Conservation (phyloP, 768 basidiomycete genomes). For the Tulasnella sp. region DNA sequence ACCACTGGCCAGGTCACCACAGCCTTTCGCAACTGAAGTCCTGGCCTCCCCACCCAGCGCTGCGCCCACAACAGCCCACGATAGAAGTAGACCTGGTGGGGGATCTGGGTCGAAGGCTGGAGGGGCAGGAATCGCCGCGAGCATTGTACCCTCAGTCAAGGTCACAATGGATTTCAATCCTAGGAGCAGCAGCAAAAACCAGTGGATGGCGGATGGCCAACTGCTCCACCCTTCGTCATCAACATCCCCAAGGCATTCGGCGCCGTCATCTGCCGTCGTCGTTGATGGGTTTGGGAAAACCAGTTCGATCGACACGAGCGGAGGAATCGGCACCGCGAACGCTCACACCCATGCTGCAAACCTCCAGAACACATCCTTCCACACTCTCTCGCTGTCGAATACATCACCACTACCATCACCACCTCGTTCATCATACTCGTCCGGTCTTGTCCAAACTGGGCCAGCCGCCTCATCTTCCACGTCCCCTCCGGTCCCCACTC, state of each 20-base stretch:
- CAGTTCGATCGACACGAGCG: not conserved
- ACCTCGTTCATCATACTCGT: slow-evolving; percentile 29
- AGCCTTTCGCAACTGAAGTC: slow-evolving; percentile 34
- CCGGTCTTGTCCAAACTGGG: slow-evolving; percentile 26
- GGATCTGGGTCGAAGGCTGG: slow-evolving; percentile 27
- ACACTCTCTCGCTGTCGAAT: slow-evolving; percentile 40
- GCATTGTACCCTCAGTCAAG: slow-evolving; percentile 10
- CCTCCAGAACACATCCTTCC: slow-evolving; percentile 38
- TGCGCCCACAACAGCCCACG: slow-evolving; percentile 24
- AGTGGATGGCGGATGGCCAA: slow-evolving; percentile 28
- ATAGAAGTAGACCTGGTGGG: not conserved
- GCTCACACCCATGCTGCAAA: slow-evolving; percentile 31
- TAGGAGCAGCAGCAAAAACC: slow-evolving; percentile 10
- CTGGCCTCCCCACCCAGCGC: slow-evolving; percentile 33
- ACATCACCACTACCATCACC: slow-evolving; percentile 32
- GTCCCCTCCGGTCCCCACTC: not conserved
- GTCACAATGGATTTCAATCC: slow-evolving; percentile 21
- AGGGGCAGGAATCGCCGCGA: not conserved
- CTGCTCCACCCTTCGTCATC: slow-evolving; percentile 36
- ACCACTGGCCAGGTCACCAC: slow-evolving; percentile 36
- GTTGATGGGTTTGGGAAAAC: slow-evolving; percentile 6
- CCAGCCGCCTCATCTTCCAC: slow-evolving; percentile 27
- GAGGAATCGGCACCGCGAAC: slow-evolving; percentile 24
- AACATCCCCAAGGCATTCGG: not conserved
- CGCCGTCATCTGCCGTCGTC: not conserved